Evolutionary conservation across 192 early-diverging fungal genomes (phyloP), one percentile per base, ranked within the genome.

Genomic region (Ramicandelaber brevisporus): DNA sequence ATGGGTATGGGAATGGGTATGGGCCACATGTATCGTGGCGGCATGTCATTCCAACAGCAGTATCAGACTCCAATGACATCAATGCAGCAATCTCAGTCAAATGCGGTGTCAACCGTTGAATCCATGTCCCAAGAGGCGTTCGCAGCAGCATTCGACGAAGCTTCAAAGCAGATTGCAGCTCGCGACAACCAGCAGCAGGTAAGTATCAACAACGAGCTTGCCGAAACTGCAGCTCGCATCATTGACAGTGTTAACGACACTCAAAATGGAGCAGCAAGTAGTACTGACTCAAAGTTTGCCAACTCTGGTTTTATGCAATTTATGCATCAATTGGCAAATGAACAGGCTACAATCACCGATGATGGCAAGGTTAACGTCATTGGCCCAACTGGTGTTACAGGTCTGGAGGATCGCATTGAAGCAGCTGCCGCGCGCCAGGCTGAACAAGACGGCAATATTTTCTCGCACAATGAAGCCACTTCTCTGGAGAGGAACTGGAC

Each of bases 231-330:
- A 15, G 70, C 65, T 6, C 54, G 76, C 31, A 58, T 98, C 14
- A 43, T 90, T 8, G 67, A 78, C 18, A 63, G 69, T 17, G 73
- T 95, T 10, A 45, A 64, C 17, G 48, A 41, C n/a, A 57, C 71
- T 3, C 51, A 63, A 22, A 89, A 93, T 33, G n/a, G n/a, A n/a
- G n/a, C n/a, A n/a, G n/a, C n/a, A n/a, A n/a, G n/a, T n/a, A n/a
- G n/a, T n/a, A n/a, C n/a, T n/a, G n/a, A n/a, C n/a, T 84, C 90
- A 17, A 96, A 96, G 51, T 87, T 99, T 40, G 70, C 75, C 36
- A 63, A 75, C 31, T 89, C 81, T 9, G 66, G 79, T 22, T 99
- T 99, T 37, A 48, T 95, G 51, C 64, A 60, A 7, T 72, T 99
- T 45, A 96, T 99, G 85, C 60, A 78, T 32, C 63, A 85, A 41